Evolutionary conservation across 2,329 filamentous ascomycete genomes (phyloP).

Genomic region (Phaeomoniella chlamydospora): DNA sequence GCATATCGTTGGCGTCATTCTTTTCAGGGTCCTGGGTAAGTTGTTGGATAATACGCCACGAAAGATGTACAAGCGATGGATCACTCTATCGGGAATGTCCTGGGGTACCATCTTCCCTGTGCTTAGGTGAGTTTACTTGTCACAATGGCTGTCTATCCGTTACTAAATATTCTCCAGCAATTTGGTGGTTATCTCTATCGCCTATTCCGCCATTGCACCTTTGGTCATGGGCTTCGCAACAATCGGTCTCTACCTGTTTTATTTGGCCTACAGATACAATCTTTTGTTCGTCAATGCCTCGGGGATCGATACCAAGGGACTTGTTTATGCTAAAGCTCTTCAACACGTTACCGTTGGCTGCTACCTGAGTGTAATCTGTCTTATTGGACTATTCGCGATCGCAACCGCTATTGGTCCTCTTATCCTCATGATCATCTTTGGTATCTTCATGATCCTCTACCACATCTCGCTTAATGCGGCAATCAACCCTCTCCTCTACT

Average conservation of each 20-base stretch:
- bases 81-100: constrained; percentile 54
- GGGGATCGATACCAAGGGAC: constrained; percentile 71
- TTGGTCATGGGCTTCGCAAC: constrained; percentile 71
- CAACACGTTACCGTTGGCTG: constrained; percentile 74
- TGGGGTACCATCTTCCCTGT: constrained; percentile 77
- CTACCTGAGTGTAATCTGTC: constrained; percentile 68
- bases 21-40: constrained; percentile 62
- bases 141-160: neutral
- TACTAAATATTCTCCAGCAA: constrained; percentile 7
- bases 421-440: constrained; percentile 60
- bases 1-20: constrained; percentile 57
- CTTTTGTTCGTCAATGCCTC: constrained; percentile 75
- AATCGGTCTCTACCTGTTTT: constrained; percentile 65
- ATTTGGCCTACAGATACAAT: constrained; percentile 82
- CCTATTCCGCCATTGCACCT: constrained; percentile 76
- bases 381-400: constrained; percentile 67
- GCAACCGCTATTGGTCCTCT: constrained; percentile 52
- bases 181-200: constrained; percentile 44
- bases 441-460: constrained; percentile 62
- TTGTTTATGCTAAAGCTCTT: constrained; percentile 74
- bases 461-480: constrained; percentile 59
- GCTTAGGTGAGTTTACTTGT: constrained; percentile 48
- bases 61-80: constrained; percentile 67
- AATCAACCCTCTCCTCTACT: constrained; percentile 61
- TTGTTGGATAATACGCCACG: constrained; percentile 65